Base-by-base conservation (phyloP, 352 stramenopile genomes). In the Phytophthora ohioensis region DNA sequence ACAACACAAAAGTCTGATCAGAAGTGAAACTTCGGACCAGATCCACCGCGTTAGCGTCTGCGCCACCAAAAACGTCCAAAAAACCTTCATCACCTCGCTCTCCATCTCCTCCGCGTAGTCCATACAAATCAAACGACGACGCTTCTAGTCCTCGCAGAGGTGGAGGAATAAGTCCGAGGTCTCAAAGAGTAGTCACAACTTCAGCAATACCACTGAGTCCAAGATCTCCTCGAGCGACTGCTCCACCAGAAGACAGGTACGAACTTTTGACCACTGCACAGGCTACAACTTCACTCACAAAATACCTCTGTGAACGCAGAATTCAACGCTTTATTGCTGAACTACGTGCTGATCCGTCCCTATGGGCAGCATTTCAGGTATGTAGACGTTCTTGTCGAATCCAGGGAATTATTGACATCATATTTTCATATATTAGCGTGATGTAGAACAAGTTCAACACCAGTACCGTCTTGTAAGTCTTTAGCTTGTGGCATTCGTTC, bases 321-420 rank as follows among this genome's bases (percentile, higher is more conserved):
- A 88, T 95, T 54, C 62, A 80, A 8, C 52, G 62, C 9, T 71
- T 93, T 12, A 66, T 95, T 30, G 71, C 73, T 34, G 81, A 93
- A 5, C 54, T 95, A 35, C 84, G 82, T 4, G 48, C 84, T 6
- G 84, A 95, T 64, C 78, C 85, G 17, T 66, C 58, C 2, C 62
- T 81, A 13, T 92, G 83, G 79, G 76, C 72, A 30, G 66, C 69
- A 5, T 95, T 95, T 45, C 71, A 84, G 62, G 81, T 88, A 56
- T 9, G 42, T 48, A 34, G 17, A 42, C 5, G 38, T 41, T 21
- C 2, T 30, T 41, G 10, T 45, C 11, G n/a, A 51, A 27, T 52
- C 21, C 21, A 27, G 21, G 21, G 21, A 27, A 27, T 27, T 52
- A 15, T 52, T 58, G 39, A 66, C 47, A 42, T n/a, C n/a, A 9